Base-by-base conservation (phyloP, 2,329 filamentous ascomycete species). In the Diaporthe helianthi region DNA sequence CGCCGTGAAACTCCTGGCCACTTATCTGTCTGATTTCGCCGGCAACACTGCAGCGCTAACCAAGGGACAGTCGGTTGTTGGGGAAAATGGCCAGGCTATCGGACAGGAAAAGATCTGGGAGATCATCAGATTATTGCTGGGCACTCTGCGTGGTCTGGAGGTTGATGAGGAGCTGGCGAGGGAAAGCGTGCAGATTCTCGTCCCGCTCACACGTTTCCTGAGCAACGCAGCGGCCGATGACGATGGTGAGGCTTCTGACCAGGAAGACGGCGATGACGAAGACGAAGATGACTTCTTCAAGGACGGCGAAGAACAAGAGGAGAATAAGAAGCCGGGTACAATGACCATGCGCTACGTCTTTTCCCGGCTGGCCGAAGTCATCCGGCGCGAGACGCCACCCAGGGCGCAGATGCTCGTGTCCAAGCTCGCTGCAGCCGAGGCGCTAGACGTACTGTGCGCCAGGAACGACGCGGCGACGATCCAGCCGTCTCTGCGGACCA, bases 21-120 rank as follows among this genome's bases (percentile, higher is more conserved):
- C 86, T n/a, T 96, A 93, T 79, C 89, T 98, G 74, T 87, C 90
- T 4, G 92, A 97, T 77, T 89, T 97, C 72, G 92, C 92, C 26
- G 86, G 86, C 70, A 86, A 86, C 12, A 89, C 87, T 75, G 86
- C 84, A 53, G 54, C 53, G 19, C 29, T 54, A 36, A 85, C 89
- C 69, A 80, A 80, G 33, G 83, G 82, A 1, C 79, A 93, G 55
- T 88, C 90, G 2, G 81, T 97, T 15, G 78, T 82, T 51, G 92
- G 93, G 26, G 91, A 91, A 1, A 84, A 90, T 66, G 95, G 93
- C 0, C 83, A 98, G 29, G 81, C 84, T 33, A 82, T 98, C 8
- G 85, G 86, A 36, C 84, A 85, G 15, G 84, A 88, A 3, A 89
- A 90, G 69, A 88, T 97, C 80, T 79, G 82, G 79, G 87, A 82